These are phyloP conservation scores for Fagopyrum tataricum DNA, from an alignment of 148 eudicot genomes.

Conservation along the genomic window DNA sequence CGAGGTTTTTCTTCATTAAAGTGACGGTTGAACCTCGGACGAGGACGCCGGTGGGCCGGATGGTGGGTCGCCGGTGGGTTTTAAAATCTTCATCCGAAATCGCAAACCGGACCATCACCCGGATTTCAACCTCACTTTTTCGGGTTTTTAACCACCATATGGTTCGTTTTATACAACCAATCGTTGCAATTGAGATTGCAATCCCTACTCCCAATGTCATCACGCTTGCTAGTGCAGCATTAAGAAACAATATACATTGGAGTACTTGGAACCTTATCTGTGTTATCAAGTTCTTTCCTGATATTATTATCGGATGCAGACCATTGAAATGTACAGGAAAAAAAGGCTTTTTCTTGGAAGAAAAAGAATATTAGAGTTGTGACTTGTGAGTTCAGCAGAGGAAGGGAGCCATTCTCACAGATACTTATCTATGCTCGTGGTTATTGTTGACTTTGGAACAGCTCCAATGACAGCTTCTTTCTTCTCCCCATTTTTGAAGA, in stretches of 20 bases:
- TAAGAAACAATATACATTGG: background rate
- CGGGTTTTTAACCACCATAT: too few species aligned
- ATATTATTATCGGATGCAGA: background rate
- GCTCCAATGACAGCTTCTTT: constrained; percentile 93
- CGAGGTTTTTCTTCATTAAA: too few species aligned
- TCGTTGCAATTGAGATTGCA: too few species aligned
- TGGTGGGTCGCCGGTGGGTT: too few species aligned
- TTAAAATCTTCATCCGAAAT: too few species aligned
- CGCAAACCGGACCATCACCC: too few species aligned
- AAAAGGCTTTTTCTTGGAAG: background rate
- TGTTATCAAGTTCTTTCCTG: background rate
- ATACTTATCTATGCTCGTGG: constrained; percentile 72
- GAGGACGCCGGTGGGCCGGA: too few species aligned
- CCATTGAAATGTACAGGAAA: background rate
- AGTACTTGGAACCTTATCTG: background rate
- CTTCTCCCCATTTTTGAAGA: constrained; percentile 89
- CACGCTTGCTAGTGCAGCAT: background rate
- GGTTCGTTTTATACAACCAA: too few species aligned
- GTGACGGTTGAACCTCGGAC: too few species aligned
- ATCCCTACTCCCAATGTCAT: too few species aligned
- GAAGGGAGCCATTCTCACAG: constrained; percentile 27
- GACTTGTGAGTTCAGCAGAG: background rate
- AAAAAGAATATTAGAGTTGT: background rate
- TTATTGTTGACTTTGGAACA: constrained; percentile 69
- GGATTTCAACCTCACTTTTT: too few species aligned